These are phyloP conservation scores for Parastagonospora avenae DNA, from an alignment of 2,329 filamentous ascomycete species.

Conservation along the genomic window DNA sequence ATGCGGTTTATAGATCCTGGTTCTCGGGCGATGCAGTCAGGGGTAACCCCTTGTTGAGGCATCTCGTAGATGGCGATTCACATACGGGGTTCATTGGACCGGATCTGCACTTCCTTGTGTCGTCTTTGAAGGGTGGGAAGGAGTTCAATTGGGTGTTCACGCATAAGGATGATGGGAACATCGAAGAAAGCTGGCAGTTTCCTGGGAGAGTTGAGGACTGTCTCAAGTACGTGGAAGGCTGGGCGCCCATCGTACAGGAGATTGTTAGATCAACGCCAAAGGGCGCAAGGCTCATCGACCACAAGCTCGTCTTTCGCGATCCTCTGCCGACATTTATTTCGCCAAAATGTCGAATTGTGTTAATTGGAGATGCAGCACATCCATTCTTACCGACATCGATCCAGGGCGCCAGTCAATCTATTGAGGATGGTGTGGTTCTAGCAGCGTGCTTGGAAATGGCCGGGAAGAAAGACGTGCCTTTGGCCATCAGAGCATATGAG, in stretches of 20 bases:
- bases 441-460: slow-evolving; percentile 33
- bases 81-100: slow-evolving; percentile 42
- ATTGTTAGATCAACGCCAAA: slow-evolving; percentile 43
- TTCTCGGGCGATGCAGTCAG: slow-evolving; percentile 35
- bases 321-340: slow-evolving; percentile 60
- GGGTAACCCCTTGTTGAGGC: slow-evolving; percentile 32
- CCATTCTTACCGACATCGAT: slow-evolving; percentile 60
- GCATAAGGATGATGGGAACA: slow-evolving; percentile 46
- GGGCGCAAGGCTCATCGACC: slow-evolving; percentile 51
- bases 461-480: slow-evolving; percentile 28
- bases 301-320: slow-evolving; percentile 61
- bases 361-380: slow-evolving; percentile 61
- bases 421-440: slow-evolving; percentile 52
- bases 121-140: slow-evolving; percentile 40
- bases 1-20: slow-evolving; percentile 59
- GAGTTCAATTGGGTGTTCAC: slow-evolving; percentile 47
- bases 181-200: slow-evolving; percentile 43
- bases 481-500: slow-evolving; percentile 37
- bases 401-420: slow-evolving; percentile 60
- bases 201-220: slow-evolving; percentile 40
- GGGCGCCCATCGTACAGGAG: slow-evolving; percentile 36
- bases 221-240: slow-evolving; percentile 37
- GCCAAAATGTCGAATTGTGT: slow-evolving; percentile 52
- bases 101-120: slow-evolving; percentile 45
- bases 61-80: slow-evolving; percentile 41